Conservation (phyloP, 768 basidiomycete species). For the Imleria badia region DNA sequence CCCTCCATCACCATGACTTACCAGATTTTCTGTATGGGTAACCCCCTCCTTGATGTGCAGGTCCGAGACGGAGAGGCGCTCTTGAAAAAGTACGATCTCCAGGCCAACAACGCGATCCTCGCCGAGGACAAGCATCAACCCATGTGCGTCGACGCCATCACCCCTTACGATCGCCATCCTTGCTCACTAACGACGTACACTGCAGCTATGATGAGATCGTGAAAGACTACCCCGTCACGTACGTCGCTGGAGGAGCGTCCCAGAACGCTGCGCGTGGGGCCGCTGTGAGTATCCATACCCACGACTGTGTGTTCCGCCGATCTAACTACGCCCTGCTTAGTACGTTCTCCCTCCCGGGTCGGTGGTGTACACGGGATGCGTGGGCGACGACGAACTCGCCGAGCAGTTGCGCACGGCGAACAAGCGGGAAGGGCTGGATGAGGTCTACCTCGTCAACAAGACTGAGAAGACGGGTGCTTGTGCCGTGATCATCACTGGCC, state of each 20-base stretch:
- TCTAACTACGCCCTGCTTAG: constrained; percentile 38
- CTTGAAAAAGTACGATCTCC: constrained; percentile 85
- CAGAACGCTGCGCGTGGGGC: constrained; percentile 97
- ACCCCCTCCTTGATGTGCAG: constrained; percentile 96
- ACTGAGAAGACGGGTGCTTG: constrained; percentile 94
- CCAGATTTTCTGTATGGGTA: constrained; percentile 86
- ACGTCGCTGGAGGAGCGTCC: constrained; percentile 95
- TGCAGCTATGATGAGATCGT: constrained; percentile 87
- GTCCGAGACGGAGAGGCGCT: constrained; percentile 82
- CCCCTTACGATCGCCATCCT: not conserved
- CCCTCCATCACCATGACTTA: constrained; percentile 46
- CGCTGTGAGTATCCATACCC: constrained; percentile 67
- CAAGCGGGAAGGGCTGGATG: constrained; percentile 83
- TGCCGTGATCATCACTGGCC: constrained; percentile 92
- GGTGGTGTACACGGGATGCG: constrained; percentile 92
- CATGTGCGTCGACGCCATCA: constrained; percentile 51
- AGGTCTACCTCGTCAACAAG: constrained; percentile 86
- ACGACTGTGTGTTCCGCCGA: not conserved
- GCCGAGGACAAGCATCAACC: constrained; percentile 84
- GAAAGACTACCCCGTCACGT: constrained; percentile 71
- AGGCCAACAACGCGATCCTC: constrained; percentile 94
- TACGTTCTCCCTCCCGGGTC: constrained; percentile 86
- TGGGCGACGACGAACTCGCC: constrained; percentile 91
- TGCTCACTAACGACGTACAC: not conserved
- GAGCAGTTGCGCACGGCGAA: constrained; percentile 88